Percentiles rank a stretch among this genome's conserved stretches.
phyloP scores from a whole-genome alignment of 108 stramenopile species.

The Skeletonema menzelii region DNA sequence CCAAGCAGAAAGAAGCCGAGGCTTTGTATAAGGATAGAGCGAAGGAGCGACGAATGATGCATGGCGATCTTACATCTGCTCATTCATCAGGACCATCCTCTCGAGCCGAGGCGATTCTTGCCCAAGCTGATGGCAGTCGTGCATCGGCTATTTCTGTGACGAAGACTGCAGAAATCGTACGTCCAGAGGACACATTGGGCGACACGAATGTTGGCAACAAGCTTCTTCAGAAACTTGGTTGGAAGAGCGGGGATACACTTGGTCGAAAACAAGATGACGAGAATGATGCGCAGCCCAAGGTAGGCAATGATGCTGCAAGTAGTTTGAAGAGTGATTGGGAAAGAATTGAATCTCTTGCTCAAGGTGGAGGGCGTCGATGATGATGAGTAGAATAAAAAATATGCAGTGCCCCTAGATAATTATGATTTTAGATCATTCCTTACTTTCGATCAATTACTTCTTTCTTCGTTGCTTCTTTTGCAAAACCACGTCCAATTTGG shows the following conservation, averaged over 20 bases:
- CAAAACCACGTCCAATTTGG: slow-evolving; percentile 3
- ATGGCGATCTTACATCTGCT: slow-evolving; percentile 13
- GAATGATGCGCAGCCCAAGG: slow-evolving; percentile 14
- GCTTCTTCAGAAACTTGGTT: slow-evolving; percentile 84
- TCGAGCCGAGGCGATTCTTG: slow-evolving; percentile 31
- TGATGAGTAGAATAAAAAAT: background rate
- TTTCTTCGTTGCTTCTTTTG: slow-evolving; percentile 4
- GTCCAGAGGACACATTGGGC: slow-evolving; percentile 48
- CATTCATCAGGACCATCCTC: slow-evolving; percentile 17
- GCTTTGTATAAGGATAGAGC: slow-evolving; percentile 40
- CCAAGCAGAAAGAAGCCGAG: slow-evolving; percentile 5
- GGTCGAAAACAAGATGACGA: slow-evolving; percentile 36
- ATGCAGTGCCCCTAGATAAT: background rate
- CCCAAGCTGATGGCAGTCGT: slow-evolving; percentile 15
- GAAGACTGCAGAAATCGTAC: slow-evolving; percentile 30
- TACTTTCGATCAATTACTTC: background rate
- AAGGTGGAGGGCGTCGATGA: slow-evolving; percentile 23
- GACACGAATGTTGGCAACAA: slow-evolving; percentile 70
- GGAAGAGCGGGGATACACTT: slow-evolving; percentile 56
- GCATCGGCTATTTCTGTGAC: slow-evolving; percentile 4
- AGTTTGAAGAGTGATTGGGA: slow-evolving; percentile 79
- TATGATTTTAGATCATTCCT: background rate
- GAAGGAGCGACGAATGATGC: slow-evolving; percentile 48
- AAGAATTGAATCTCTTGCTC: slow-evolving; percentile 73
- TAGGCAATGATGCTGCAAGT: slow-evolving; percentile 3